Base-by-base conservation (phyloP, 2,329 filamentous ascomycete genomes). In the Trichoderma asperellum region DNA sequence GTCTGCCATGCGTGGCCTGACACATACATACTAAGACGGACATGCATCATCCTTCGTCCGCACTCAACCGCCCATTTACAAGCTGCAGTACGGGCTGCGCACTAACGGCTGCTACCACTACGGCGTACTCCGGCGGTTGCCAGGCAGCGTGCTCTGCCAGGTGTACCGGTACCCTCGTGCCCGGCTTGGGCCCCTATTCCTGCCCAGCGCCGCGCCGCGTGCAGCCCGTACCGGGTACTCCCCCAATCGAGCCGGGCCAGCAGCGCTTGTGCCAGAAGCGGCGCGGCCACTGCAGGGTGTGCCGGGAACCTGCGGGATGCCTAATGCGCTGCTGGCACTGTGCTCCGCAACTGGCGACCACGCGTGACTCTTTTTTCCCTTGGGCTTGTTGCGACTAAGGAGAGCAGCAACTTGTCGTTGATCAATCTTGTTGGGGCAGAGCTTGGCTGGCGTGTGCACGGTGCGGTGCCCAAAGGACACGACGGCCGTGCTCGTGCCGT, bases 341-440 rank as follows among this genome's bases (percentile, higher is more conserved):
- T 68, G 66, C 66, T 63, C 66, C 66, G 66, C 66, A 56, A 47
- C 37, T 16, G 24, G 47, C 10, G 52, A 14, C 60, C 29, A 63
- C 66, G 66, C 66, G 66, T 68, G 66, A 68, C 66, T 57, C 49
- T 47, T 59, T 57, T 35, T 47, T 21, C 43, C 10, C 43, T 47
- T 47, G 10, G 8, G 4, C 43, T 18, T 34, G 12, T 5, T 14
- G 35, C 34, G 34, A 35, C 34, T 35, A 35, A 35, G 34, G 34
- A 27, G 27, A 16, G 47, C 43, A 56, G 40, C 24, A 24, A 3
- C 24, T 24, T 24, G 24, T 24, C 12, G 5, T 6, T 14, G 5
- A 18, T 21, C 18, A 18, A 1, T 35, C 4, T 34, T 52, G 40
- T 60, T 40, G 40, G 37, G 21, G 27, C 43, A n/a, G n/a, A 34